Conservation (phyloP, 1,284 basidiomycete species). For the Ustilago tritici region DNA sequence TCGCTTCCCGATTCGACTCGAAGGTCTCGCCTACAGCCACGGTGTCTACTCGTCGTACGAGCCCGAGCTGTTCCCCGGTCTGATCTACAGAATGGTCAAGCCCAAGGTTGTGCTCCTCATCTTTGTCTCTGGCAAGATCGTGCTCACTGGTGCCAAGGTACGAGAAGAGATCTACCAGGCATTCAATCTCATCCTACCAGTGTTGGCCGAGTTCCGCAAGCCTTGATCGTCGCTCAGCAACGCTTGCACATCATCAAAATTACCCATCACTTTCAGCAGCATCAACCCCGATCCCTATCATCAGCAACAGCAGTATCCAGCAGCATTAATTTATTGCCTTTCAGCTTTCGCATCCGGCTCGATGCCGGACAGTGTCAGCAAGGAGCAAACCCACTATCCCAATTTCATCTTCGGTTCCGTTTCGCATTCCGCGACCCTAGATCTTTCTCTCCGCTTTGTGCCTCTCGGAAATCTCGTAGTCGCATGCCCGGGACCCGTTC, state of each 20-base stretch:
- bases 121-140: slow-evolving; percentile 99
- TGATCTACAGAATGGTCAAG: slow-evolving; percentile 99
- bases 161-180: slow-evolving; percentile 99
- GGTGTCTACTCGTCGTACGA: slow-evolving; percentile 98
- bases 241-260: slow-evolving; percentile 24
- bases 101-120: slow-evolving; percentile 98
- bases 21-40: slow-evolving; percentile 97
- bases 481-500: slow-evolving; percentile 8
- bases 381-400: neutral
- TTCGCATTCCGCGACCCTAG: slow-evolving; percentile 7
- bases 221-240: slow-evolving; percentile 43
- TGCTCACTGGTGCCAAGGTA: slow-evolving; percentile 98
- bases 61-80: slow-evolving; percentile 97
- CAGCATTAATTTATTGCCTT: slow-evolving; percentile 31
- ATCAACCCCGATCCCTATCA: slow-evolving; percentile 16
- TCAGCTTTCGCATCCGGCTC: slow-evolving; percentile 13
- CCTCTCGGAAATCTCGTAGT: slow-evolving; percentile 17
- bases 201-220: slow-evolving; percentile 71
- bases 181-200: slow-evolving; percentile 94
- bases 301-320: slow-evolving; percentile 46
- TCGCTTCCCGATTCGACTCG: slow-evolving; percentile 98
- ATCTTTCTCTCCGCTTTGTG: slow-evolving; percentile 1
- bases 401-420: neutral
- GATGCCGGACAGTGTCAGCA: slow-evolving; percentile 15
- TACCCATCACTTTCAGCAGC: slow-evolving; percentile 38